Evolutionary conservation across 139 green algal species (phyloP).

Genomic region (Nannochloris sp.): DNA sequence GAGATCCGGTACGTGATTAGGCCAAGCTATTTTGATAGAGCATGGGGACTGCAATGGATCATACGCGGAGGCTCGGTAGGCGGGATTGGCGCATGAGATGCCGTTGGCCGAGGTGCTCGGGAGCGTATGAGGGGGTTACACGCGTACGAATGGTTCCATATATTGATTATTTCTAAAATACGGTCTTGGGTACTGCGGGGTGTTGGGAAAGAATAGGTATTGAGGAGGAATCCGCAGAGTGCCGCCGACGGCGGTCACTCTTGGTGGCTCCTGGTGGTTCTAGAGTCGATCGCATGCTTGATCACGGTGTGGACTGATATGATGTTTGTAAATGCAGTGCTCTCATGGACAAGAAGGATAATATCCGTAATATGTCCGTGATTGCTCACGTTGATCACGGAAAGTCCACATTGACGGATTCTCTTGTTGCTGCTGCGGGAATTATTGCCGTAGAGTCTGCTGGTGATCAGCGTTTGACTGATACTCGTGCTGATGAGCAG

Average conservation of each 20-base stretch:
- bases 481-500: conserved; percentile 97
- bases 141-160: too few species aligned
- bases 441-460: conserved; percentile 96
- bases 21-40: neutral
- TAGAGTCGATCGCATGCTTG: too few species aligned
- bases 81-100: too few species aligned
- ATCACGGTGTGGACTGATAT: neutral
- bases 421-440: conserved; percentile 94
- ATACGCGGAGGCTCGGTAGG: too few species aligned
- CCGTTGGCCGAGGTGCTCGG: too few species aligned
- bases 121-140: too few species aligned
- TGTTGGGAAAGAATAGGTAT: neutral
- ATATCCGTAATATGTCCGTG: conserved; percentile 85
- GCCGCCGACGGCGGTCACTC: neutral
- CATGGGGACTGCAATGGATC: neutral
- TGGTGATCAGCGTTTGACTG: conserved; percentile 82
- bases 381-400: conserved; percentile 91
- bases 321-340: conserved; percentile 9
- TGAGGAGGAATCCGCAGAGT: neutral
- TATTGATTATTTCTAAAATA: too few species aligned
- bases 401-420: conserved; percentile 95
- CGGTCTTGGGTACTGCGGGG: neutral
- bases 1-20: conserved; percentile 27
- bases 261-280: neutral
- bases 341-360: conserved; percentile 87